Base-by-base conservation (phyloP, 2,329 filamentous ascomycete species). In the Cephalotrichum gorgonifer region DNA sequence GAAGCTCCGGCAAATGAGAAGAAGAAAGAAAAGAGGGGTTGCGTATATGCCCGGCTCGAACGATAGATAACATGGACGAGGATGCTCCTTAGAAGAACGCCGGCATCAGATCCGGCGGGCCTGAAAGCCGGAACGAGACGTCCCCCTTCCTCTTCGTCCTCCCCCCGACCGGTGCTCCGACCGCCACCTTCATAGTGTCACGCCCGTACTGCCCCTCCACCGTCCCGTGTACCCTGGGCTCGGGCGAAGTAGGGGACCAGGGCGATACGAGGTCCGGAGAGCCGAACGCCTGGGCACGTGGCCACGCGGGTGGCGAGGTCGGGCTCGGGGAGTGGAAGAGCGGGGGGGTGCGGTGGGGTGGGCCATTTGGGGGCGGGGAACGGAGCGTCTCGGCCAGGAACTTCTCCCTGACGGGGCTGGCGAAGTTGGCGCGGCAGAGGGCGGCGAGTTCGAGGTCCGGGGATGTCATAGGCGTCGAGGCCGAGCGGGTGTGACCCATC, bases 401-500 rank as follows among this genome's bases (percentile, higher is more conserved):
- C 35, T 48, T 48, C 35, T 28, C 46, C 17, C 25, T 42, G 7
- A 43, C 12, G 30, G 46, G 46, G 17, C 46, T 48, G 9, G 46
- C 46, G 26, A 48, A 48, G 38, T 48, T 48, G 26, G 46, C 46
- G 26, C 38, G 46, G 46, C 46, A 48, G 46, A 48, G 46, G 4
- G 17, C n/a, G n/a, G 45, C 17, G 20, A 38, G 23, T 4, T 33
- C 35, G 11, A 5, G 12, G 11, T 43, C 41, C 41, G 41, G 41
- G 11, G 41, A 27, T 12, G 41, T 43, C 14, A 27, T 12, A 4
- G 41, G 41, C 25, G 41, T 43, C 9, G 41, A 27, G 4, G 41
- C 15, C 22, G 41, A 26, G 6, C 41, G 12, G 2, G 22, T 17
- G 41, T 43, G 41, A 11, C 8, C 3, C 41, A 43, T 12, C 3